These are phyloP conservation scores for Aspergillus awamori DNA, from an alignment of 2,329 filamentous ascomycete species.

Conservation along the genomic window DNA sequence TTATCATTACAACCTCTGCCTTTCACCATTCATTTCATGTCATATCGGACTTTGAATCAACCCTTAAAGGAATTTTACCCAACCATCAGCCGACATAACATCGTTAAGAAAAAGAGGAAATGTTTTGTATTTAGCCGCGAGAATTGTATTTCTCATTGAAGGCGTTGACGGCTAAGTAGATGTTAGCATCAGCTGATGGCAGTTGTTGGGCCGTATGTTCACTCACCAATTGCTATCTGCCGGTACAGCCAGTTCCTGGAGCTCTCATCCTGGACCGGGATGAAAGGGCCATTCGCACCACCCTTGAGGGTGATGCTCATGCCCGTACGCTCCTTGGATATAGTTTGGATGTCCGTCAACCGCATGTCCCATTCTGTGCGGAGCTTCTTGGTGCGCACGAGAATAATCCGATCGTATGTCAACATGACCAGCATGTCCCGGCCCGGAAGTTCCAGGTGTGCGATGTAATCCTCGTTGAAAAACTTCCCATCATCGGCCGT, in stretches of 20 bases:
- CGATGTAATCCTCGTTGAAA: conserved; percentile 97
- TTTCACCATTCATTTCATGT: not conserved
- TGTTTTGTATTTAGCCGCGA: not conserved
- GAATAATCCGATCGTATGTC: conserved; percentile 83
- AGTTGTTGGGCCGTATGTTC: not conserved
- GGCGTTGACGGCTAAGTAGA: conserved; percentile 60
- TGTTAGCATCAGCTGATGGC: conserved; percentile 14
- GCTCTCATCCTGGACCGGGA: conserved; percentile 89
- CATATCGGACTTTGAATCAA: not conserved
- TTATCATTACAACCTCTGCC: not conserved
- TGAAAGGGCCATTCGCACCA: conserved; percentile 89
- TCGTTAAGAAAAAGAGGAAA: not conserved
- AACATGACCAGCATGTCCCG: conserved; percentile 90
- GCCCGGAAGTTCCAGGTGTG: conserved; percentile 85
- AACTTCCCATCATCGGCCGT: conserved; percentile 96
- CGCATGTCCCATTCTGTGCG: conserved; percentile 95
- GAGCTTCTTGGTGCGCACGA: conserved; percentile 83
- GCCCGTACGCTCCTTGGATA: conserved; percentile 93
- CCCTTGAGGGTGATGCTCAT: conserved; percentile 86
- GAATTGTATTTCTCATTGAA: conserved; percentile 67
- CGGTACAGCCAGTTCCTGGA: conserved; percentile 67
- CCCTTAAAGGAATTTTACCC: not conserved
- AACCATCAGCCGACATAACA: not conserved
- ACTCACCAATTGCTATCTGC: conserved; percentile 63
- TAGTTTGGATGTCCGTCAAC: conserved; percentile 93